A percentile compares a stretch with the other conserved stretches of the same genome.
These are phyloP conservation scores for Metschnikowia kunwiensis DNA, from an alignment of 805 yeast species.

Conservation along the genomic window DNA sequence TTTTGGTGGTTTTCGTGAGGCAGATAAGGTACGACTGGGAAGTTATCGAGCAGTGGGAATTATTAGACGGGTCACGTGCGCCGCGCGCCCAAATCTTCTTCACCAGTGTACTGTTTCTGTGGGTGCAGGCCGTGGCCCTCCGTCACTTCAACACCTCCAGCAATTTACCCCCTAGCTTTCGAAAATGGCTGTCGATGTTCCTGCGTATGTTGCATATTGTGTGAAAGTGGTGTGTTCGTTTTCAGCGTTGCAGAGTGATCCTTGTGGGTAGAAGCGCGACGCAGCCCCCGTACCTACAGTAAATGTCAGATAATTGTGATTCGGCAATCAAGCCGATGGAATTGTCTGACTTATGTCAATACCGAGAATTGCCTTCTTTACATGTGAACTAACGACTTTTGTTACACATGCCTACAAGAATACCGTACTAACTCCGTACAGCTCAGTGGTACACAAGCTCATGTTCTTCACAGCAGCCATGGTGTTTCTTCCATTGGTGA, in stretches of 20 bases:
- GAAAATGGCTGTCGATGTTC: conserved; percentile 20
- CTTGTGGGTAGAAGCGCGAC: too few relatives aligned
- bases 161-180: neutral
- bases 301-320: too few relatives aligned
- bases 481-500: conserved; percentile 62
- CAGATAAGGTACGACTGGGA: neutral
- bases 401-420: too few relatives aligned
- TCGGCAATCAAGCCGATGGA: too few relatives aligned
- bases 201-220: conserved; percentile 17
- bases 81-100: conserved; percentile 3
- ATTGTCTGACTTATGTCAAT: too few relatives aligned
- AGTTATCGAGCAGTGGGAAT: neutral
- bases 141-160: too few relatives aligned
- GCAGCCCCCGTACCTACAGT: too few relatives aligned
- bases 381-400: too few relatives aligned
- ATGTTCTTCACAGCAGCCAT: conserved; percentile 73
- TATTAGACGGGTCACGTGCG: conserved; percentile 9
- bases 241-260: neutral
- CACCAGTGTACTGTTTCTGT: conserved; percentile 1
- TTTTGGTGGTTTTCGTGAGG: neutral
- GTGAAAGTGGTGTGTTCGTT: neutral
- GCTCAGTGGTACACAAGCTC: conserved; percentile 64
- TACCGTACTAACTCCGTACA: conserved; percentile 21
- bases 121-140: conserved; percentile 6
- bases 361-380: too few relatives aligned